Base-by-base conservation (phyloP, 108 stramenopile genomes). In the Fragilaria crotonensis region DNA sequence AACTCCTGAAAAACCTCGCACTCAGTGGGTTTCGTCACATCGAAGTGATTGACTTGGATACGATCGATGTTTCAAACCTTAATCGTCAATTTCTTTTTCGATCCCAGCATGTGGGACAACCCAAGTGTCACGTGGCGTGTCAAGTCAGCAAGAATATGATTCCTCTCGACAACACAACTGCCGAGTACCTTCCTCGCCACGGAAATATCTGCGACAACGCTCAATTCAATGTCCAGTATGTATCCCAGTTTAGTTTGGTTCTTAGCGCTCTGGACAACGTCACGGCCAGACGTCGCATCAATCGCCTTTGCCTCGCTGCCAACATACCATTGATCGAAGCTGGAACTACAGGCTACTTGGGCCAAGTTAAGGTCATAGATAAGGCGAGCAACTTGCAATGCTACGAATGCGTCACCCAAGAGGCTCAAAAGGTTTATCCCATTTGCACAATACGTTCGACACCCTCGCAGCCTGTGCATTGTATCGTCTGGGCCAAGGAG, bases 401-500 rank as follows among this genome's bases (percentile, higher is more conserved):
- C 77, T 99, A 98, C 64, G 99, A 99, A 64, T 99, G 99, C 73
- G 78, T 87, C 36, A 83, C 94, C 22, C 94, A 97, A 79, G 80
- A 91, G 46, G 85, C 95, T 0, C 97, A 84, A 61, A 98, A 98
- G 65, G 90, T 95, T 3, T 98, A 98, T 72, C 97, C 99, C 18
- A 98, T 99, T 60, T 99, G 99, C 77, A 99, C 99, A 54, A 99
- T 99, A 55, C 83, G 96, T 54, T 84, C 76, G 48, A 99, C 99
- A 18, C 99, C 99, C 1, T 79, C 75, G 59, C 88, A 93, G 80
- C 99, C 99, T 0, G 99, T 99, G 9, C 99, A 99, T 71, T 97
- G 96, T 66, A 94, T 99, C 58, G 97, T 98, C 2, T 99, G 99
- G 99, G 96, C 95, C 27, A 98, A 99, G 83, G 97, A 99, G 76